Evolutionary conservation across 2,329 filamentous ascomycete species (phyloP).

Genomic region (Alternaria longipes): DNA sequence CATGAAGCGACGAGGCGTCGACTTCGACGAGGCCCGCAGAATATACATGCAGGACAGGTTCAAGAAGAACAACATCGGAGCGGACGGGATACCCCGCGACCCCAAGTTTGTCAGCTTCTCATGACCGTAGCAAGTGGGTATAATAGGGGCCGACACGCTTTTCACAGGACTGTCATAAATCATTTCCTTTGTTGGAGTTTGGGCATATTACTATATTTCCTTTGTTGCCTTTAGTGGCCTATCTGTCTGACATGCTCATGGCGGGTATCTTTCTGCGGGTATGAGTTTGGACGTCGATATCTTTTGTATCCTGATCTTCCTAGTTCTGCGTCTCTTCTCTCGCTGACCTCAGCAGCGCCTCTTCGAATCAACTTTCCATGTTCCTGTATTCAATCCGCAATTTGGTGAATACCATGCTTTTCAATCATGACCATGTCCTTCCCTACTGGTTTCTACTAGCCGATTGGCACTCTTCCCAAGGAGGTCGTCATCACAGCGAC

Average conservation of each 20-base stretch:
- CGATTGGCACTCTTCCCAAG: background rate
- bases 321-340: constrained; percentile 6
- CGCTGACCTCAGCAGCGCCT: constrained; percentile 6
- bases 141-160: background rate
- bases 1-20: constrained; percentile 85
- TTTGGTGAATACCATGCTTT: background rate
- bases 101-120: constrained; percentile 97
- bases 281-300: constrained; percentile 10
- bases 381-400: background rate
- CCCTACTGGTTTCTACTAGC: background rate
- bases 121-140: constrained; percentile 18
- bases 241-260: constrained; percentile 9
- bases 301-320: constrained; percentile 3
- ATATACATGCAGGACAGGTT: constrained; percentile 88
- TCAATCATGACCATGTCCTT: background rate
- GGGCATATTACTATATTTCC: constrained; percentile 12
- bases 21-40: constrained; percentile 90
- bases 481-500: background rate
- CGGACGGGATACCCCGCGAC: constrained; percentile 87
- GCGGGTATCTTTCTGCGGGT: constrained; percentile 5
- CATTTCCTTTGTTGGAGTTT: constrained; percentile 18
- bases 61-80: constrained; percentile 84
- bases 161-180: constrained; percentile 4
- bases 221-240: constrained; percentile 17
- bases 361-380: constrained; percentile 2